Conservation (phyloP, 225 moss, liverwort and hornwort species). For the Thuidium tamariscinum region DNA sequence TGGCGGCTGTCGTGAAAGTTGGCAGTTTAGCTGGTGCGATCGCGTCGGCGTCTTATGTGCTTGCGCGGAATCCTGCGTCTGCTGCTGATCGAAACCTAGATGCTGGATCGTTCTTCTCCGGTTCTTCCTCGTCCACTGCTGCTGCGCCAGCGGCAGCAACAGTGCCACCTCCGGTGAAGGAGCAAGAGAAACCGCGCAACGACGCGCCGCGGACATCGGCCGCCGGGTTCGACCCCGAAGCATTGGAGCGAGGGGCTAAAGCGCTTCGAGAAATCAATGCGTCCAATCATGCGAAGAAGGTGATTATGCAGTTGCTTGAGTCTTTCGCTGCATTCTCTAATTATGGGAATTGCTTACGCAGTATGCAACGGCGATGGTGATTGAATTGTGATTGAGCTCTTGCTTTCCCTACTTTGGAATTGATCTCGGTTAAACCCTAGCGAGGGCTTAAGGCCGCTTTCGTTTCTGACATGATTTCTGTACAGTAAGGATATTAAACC, state of each 20-base stretch:
- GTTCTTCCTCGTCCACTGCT: slow-evolving; percentile 8
- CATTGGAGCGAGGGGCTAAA: slow-evolving; percentile 94
- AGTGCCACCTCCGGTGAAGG: slow-evolving; percentile 6
- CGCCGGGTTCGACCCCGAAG: slow-evolving; percentile 89
- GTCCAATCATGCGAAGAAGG: slow-evolving; percentile 84
- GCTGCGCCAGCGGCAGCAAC: background rate
- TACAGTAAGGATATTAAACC: background rate
- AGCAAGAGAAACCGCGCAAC: slow-evolving; percentile 42
- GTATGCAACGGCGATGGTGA: background rate
- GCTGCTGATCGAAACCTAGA: slow-evolving; percentile 30
- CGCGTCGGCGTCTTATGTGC: slow-evolving; percentile 33
- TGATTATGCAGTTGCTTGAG: background rate
- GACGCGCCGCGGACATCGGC: slow-evolving; percentile 82
- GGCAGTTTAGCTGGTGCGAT: slow-evolving; percentile 25
- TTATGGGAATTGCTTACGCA: background rate
- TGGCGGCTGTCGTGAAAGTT: slow-evolving; percentile 21
- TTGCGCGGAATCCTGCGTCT: slow-evolving; percentile 15
- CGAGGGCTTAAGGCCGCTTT: slow-evolving; percentile 5
- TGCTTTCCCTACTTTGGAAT: background rate
- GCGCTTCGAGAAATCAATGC: slow-evolving; percentile 90
- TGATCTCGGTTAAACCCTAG: slow-evolving; percentile 11
- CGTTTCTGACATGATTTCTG: background rate
- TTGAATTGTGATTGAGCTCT: background rate
- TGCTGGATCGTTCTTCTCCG: slow-evolving; percentile 23
- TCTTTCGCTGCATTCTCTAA: background rate